Base-by-base conservation (phyloP, 106 monocot genomes). In the Posidonia australis region DNA sequence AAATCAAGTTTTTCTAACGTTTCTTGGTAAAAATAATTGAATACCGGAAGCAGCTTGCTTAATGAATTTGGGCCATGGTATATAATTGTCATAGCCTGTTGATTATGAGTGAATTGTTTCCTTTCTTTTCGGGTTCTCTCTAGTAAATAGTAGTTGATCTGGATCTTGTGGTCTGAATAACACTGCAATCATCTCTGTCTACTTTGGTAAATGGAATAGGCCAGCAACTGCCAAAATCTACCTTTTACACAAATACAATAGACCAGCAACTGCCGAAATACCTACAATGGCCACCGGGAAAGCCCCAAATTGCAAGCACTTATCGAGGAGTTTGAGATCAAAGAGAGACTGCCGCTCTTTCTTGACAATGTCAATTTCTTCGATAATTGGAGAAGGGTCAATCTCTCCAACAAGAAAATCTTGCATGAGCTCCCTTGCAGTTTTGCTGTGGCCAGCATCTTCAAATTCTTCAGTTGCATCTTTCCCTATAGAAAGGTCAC, bases 381-480 rank as follows among this genome's bases (percentile, higher is more conserved):
- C 74, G 12, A 81, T 79, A 5, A 53, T 27, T 36, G 79, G 54
- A 7, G 64, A 49, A 42, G 76, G 60, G 36, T 93, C 80, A 7
- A 93, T 48, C 57, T 93, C 93, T 28, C 93, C 85, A n/a, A 89
- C 77, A 57, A 62, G 77, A 62, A 75, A 89, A 25, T 83, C 70
- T 62, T 79, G 63, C 89, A 89, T 86, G 60, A 75, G 79, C 54
- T 89, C 78, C 66, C 79, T 85, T 13, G 88, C 93, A 48, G 26
- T 60, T 55, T 79, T 75, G 75, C 83, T 76, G 65, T 93, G 93
- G 18, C 89, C 93, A 14, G 83, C 93, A 54, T 93, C 93, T 64
- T 93, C 93, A 60, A 93, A 93, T 48, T 93, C 93, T 67, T 89
- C 88, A 11, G 83, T 86, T 22, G 88, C 70, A 51, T 93, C 89